Conservation (phyloP, 2,329 filamentous ascomycete species). For the Cadophora luteo-olivacea region DNA sequence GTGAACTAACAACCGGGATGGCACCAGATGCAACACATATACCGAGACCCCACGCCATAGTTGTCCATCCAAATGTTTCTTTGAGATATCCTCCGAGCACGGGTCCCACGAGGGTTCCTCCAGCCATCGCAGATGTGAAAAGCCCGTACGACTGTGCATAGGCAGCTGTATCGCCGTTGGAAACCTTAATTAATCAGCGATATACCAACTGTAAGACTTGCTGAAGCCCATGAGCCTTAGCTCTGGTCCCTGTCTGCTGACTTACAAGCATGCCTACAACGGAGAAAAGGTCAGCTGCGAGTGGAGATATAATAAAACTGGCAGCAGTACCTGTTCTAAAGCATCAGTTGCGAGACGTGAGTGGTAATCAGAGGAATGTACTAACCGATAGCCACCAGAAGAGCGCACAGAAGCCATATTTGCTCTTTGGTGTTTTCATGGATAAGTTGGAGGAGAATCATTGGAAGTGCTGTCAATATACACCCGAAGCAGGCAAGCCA, state of each 20-base stretch:
- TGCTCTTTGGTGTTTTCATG: slow-evolving; percentile 4
- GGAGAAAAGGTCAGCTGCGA: slow-evolving; percentile 23
- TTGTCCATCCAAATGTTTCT: slow-evolving; percentile 54
- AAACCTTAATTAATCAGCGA: neutral
- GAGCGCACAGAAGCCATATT: slow-evolving; percentile 4
- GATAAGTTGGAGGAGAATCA: slow-evolving; percentile 23
- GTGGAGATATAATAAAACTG: slow-evolving; percentile 21
- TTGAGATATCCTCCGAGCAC: slow-evolving; percentile 57
- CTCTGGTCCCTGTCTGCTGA: neutral
- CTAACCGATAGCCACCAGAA: slow-evolving; percentile 13
- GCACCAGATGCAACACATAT: slow-evolving; percentile 55
- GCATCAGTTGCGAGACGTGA: neutral
- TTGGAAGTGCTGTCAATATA: slow-evolving; percentile 5
- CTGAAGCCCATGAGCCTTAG: too few species aligned
- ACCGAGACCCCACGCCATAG: slow-evolving; percentile 57
- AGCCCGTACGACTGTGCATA: slow-evolving; percentile 64
- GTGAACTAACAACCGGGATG: slow-evolving; percentile 38
- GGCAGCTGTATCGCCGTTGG: slow-evolving; percentile 35
- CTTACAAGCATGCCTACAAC: slow-evolving; percentile 20
- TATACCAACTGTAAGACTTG: neutral
- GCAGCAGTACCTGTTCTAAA: slow-evolving; percentile 12
- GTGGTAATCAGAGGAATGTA: neutral
- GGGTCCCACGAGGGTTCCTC: slow-evolving; percentile 56
- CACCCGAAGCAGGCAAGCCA: slow-evolving; percentile 18
- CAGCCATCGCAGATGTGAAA: slow-evolving; percentile 58